Evolutionary conservation across 1,284 basidiomycete genomes (phyloP).

Genomic region (Lentinula novae-zelandiae): DNA sequence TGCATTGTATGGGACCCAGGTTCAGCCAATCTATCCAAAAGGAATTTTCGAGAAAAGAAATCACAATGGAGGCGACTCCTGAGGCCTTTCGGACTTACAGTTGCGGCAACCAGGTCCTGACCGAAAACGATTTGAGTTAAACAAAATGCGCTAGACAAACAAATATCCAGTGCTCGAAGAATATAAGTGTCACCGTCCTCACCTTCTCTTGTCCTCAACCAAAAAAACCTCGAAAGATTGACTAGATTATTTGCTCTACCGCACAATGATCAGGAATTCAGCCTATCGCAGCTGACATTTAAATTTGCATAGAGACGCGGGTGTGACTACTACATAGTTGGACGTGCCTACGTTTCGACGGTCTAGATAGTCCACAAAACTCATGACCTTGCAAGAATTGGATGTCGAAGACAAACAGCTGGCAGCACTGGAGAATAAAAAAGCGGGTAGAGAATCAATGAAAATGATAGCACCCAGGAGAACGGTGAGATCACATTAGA

Average conservation of each 20-base stretch:
- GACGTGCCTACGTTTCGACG: background rate
- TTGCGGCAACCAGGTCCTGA: background rate
- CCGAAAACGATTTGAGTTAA: background rate
- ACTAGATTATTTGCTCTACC: background rate
- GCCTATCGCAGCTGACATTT: background rate
- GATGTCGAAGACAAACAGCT: background rate
- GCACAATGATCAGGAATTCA: background rate
- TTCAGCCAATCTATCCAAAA: background rate
- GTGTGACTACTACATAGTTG: background rate
- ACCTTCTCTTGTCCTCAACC: no score
- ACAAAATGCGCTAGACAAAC: background rate
- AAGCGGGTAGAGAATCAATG: background rate
- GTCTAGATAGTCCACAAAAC: background rate
- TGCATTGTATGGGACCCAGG: no score
- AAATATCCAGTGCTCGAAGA: no score
- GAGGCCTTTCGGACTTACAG: background rate
- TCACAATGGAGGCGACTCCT: background rate
- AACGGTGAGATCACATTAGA: no score
- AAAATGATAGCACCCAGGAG: background rate
- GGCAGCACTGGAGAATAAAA: background rate
- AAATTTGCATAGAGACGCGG: background rate
- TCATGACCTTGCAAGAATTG: background rate
- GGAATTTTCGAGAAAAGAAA: background rate
- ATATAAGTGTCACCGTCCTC: no score
- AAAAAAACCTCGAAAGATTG: no score